These are phyloP conservation scores for Pulveroboletus frians DNA, from an alignment of 768 basidiomycete genomes.

Conservation along the genomic window DNA sequence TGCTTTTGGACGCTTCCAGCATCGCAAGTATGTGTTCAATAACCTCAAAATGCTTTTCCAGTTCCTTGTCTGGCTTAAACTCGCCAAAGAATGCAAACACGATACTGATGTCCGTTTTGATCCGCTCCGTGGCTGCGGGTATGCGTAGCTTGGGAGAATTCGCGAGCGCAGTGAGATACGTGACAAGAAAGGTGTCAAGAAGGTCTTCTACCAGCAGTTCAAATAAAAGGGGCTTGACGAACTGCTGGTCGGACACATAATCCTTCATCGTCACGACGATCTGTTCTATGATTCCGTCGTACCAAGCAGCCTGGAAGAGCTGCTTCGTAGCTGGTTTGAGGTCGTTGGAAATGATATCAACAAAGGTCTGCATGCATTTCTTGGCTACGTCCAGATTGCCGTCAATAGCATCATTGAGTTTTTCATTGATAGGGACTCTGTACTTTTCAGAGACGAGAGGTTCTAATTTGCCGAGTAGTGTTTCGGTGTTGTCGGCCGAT, in stretches of 20 bases:
- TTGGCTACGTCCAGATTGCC: slow-evolving; percentile 98
- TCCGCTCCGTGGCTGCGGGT: slow-evolving; percentile 77
- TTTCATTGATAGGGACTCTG: slow-evolving; percentile 71
- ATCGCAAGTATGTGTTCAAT: slow-evolving; percentile 78
- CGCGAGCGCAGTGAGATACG: slow-evolving; percentile 83
- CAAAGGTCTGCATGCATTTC: slow-evolving; percentile 91
- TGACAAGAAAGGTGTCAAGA: slow-evolving; percentile 82
- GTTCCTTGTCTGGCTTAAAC: slow-evolving; percentile 70
- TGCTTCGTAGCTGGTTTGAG: slow-evolving; percentile 80
- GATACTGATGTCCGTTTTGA: slow-evolving; percentile 74
- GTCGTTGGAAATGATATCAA: slow-evolving; percentile 94
- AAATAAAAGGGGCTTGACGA: slow-evolving; percentile 84
- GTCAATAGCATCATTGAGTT: slow-evolving; percentile 93
- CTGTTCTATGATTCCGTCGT: slow-evolving; percentile 81
- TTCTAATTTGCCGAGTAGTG: slow-evolving; percentile 79
- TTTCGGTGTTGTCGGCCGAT: slow-evolving; percentile 89
- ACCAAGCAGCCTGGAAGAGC: slow-evolving; percentile 84
- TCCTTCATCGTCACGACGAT: slow-evolving; percentile 94
- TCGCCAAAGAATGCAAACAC: slow-evolving; percentile 78
- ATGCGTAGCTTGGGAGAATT: slow-evolving; percentile 82
- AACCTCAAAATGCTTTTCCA: slow-evolving; percentile 81
- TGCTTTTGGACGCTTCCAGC: slow-evolving; percentile 79
- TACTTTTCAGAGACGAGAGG: slow-evolving; percentile 93
- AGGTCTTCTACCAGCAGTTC: slow-evolving; percentile 92
- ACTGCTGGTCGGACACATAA: slow-evolving; percentile 91